Conservation (phyloP, 192 early-diverging fungal species). For the Backusella parvicylindrica region DNA sequence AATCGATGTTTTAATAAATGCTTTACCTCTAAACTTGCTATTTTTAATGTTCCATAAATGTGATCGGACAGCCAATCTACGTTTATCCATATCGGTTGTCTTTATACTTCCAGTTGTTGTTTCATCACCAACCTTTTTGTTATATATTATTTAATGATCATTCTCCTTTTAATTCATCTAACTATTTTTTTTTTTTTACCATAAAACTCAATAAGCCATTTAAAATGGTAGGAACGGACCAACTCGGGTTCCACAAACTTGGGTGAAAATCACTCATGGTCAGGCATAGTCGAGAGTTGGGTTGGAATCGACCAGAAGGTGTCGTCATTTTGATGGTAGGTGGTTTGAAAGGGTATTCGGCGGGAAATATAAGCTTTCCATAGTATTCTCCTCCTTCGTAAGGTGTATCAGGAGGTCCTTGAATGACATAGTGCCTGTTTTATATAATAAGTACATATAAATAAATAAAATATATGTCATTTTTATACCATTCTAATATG, state of each 20-base stretch:
- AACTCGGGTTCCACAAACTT: slow-evolving; percentile 93
- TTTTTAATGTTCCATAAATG: slow-evolving; percentile 77
- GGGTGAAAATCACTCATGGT: slow-evolving; percentile 97
- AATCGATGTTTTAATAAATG: background rate
- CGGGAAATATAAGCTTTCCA: slow-evolving; percentile 89
- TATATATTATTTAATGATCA: background rate
- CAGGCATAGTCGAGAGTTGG: slow-evolving; percentile 88
- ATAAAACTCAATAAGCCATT: slow-evolving; percentile 96
- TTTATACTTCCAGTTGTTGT: slow-evolving; percentile 92
- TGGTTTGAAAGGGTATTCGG: slow-evolving; percentile 96
- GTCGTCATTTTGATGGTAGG: slow-evolving; percentile 83
- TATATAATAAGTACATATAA: slow-evolving; percentile 26
- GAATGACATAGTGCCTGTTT: slow-evolving; percentile 88
- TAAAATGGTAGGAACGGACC: slow-evolving; percentile 96
- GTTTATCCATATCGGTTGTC: slow-evolving; percentile 76
- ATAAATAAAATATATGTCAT: background rate
- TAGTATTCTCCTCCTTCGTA: slow-evolving; percentile 94
- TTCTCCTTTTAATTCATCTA: background rate
- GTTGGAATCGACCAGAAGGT: slow-evolving; percentile 86
- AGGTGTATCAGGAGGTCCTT: slow-evolving; percentile 92
- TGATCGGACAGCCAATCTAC: slow-evolving; percentile 70
- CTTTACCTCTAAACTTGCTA: slow-evolving; percentile 68
- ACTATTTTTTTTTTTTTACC: slow-evolving; percentile 56
- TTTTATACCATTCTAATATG: slow-evolving; percentile 89
- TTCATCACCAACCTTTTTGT: slow-evolving; percentile 58